Evolutionary conservation across 805 yeast species (phyloP), one percentile per base, ranked within the genome.

Genomic region (Schwanniomyces yamadae): DNA sequence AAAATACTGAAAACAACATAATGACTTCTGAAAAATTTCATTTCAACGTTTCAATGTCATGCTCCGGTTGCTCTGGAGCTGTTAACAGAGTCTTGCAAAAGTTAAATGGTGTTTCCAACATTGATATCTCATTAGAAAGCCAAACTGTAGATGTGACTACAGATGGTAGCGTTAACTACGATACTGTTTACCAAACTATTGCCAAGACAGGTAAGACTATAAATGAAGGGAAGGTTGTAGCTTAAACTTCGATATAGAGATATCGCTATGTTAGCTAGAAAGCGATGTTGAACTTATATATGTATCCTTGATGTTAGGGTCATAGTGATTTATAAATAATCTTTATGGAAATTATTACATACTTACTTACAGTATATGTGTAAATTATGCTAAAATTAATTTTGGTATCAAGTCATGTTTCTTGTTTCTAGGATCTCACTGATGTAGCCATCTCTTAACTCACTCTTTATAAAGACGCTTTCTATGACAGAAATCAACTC

Each of bases 181-280:
- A 90, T 33, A 76, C 82, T 3, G 90, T 93, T n/a, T 70, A 82
- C 37, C 80, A 73, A 36, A 80, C 88, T 38, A 91, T 91, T 45
- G 68, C 82, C 44, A 91, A 91, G 71, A 89, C 98, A 1, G 98
- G 98, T 23, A 91, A 91, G 69, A 79, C 79, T 50, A 83, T 91
- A 40, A 68, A 73, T 31, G 69, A 72, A 20, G 95, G 96, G 9
- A 73, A 73, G 50, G 65, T 72, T 6, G 16, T 27, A 4, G 20
- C 29, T 12, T 27, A 27, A 11, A 16, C 14, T n/a, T n/a, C n/a
- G n/a, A n/a, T n/a, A n/a, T n/a, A n/a, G n/a, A n/a, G n/a, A n/a
- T n/a, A n/a, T n/a, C n/a, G n/a, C n/a, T n/a, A n/a, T n/a, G n/a
- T n/a, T n/a, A n/a, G n/a, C n/a, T n/a, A n/a, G n/a, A n/a, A n/a